Evolutionary conservation across 768 basidiomycete species (phyloP).

Genomic region (Tricholomella constricta): DNA sequence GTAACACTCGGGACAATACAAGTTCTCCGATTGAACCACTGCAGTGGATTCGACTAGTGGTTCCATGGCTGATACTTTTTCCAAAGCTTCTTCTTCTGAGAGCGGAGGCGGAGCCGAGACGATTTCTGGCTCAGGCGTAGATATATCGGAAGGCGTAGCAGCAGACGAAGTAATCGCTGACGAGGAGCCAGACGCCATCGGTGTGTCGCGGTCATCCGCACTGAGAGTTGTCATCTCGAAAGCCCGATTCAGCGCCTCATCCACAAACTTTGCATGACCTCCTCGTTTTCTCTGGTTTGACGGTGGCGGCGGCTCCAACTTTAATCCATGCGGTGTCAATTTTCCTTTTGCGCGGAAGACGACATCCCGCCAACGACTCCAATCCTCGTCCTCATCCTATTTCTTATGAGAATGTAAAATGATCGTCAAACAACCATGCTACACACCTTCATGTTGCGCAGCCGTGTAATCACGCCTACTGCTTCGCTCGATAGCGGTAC

Average conservation of each 20-base stretch:
- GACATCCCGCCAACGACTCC: constrained; percentile 86
- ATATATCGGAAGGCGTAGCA: constrained; percentile 12
- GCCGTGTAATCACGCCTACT: constrained; percentile 71
- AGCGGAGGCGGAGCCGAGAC: constrained; percentile 25
- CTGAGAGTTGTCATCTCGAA: constrained; percentile 4
- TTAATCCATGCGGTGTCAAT: constrained; percentile 45
- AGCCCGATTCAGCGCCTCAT: constrained; percentile 23
- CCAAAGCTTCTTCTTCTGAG: constrained; percentile 51
- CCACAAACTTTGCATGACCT: constrained; percentile 47
- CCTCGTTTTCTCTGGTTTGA: constrained; percentile 63
- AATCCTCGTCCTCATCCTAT: constrained; percentile 86
- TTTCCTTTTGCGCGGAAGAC: constrained; percentile 76
- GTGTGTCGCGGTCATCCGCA: background rate
- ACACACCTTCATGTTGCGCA: constrained; percentile 82
- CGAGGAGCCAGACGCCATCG: constrained; percentile 9
- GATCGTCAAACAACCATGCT: background rate
- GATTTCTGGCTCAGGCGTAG: constrained; percentile 19
- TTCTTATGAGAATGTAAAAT: background rate
- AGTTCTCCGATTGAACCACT: constrained; percentile 39
- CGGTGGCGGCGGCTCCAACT: constrained; percentile 56
- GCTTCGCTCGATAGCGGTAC: constrained; percentile 78
- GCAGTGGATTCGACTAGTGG: constrained; percentile 41
- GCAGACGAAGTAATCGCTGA: constrained; percentile 5
- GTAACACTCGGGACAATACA: constrained; percentile 90
- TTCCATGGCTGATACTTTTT: constrained; percentile 38